These are phyloP conservation scores for Tylopilus intermedius DNA, from an alignment of 768 basidiomycete species.

Conservation along the genomic window DNA sequence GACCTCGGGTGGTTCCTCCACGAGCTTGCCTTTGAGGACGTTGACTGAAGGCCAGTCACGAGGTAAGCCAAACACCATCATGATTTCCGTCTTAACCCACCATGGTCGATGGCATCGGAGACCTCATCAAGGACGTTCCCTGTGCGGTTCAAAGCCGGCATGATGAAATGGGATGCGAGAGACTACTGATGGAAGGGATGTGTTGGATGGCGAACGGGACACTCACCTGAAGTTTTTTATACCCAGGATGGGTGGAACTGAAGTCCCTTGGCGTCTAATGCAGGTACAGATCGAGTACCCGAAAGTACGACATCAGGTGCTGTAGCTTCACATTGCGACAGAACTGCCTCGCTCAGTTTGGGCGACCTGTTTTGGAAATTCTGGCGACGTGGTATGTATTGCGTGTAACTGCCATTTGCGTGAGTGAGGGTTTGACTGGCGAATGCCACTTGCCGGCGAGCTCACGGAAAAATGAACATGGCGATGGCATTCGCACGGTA, in stretches of 20 bases:
- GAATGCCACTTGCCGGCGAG: background rate
- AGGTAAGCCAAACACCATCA: background rate
- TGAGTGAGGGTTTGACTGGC: background rate
- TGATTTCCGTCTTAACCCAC: slow-evolving; percentile 25
- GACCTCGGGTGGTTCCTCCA: slow-evolving; percentile 56
- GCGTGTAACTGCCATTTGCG: slow-evolving; percentile 12
- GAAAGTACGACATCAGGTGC: slow-evolving; percentile 18
- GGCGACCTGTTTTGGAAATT: slow-evolving; percentile 15
- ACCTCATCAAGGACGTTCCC: slow-evolving; percentile 36
- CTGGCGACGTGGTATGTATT: slow-evolving; percentile 8
- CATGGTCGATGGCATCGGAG: slow-evolving; percentile 48
- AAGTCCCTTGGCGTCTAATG: slow-evolving; percentile 9
- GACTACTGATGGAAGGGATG: background rate
- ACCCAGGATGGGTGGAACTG: slow-evolving; percentile 9
- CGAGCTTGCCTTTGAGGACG: slow-evolving; percentile 54
- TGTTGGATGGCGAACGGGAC: slow-evolving; percentile 3
- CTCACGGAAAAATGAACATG: background rate
- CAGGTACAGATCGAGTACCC: slow-evolving; percentile 10
- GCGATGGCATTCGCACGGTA: background rate
- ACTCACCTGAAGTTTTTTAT: slow-evolving; percentile 15
- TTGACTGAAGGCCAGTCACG: slow-evolving; percentile 46
- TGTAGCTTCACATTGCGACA: slow-evolving; percentile 18
- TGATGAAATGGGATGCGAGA: slow-evolving; percentile 1
- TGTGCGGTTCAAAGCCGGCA: slow-evolving; percentile 26
- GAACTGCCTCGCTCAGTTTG: slow-evolving; percentile 8